Evolutionary conservation across 306 rosid species (phyloP), one percentile per base, ranked within the genome.

Genomic region (Begonia loranthoides): DNA sequence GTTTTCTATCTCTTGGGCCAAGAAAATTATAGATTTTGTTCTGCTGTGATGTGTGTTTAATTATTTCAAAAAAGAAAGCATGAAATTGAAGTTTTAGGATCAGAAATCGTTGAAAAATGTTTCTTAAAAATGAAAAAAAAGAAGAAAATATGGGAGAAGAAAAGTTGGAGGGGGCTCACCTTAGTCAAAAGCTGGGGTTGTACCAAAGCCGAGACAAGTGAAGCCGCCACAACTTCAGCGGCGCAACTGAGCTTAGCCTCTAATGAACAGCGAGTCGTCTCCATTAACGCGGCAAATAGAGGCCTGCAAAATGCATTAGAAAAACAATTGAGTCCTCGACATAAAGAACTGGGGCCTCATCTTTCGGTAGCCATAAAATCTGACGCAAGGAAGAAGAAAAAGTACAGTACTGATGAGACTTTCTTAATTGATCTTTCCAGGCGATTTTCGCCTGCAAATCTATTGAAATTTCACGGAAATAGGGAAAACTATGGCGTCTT

Each of bases 151-250:
- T 49, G 50, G 12, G 6, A 47, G 21, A 17, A 4, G 39, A 21
- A 16, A 38, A 41, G 0, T 52, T 46, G 50, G 52, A 9, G 8
- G 50, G 52, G 12, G 8, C 81, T 74, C 69, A 82, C 95, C 76
- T 69, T 69, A 57, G 61, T 76, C 70, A 76, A 59, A 24, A 72
- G 82, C 19, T 75, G 73, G 72, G 70, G 54, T 63, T 73, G 78
- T 64, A 87, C 60, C 66, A 87, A 65, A 66, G 83, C 73, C 50
- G 93, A 75, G 56, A 73, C 62, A 13, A 86, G 58, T 70, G 76
- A 54, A 64, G 83, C 71, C 7, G 66, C 68, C 14, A 82, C 51
- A 9, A 70, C 79, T 40, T 79, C 79, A 63, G 53, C 67, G 33
- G 84, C 93, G 83, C 74, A 64, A 65, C 83, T 75, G 54, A 69